phyloP scores from a whole-genome alignment of 1,139 yeast genomes.

The Eremothecium cymbalariae region DNA sequence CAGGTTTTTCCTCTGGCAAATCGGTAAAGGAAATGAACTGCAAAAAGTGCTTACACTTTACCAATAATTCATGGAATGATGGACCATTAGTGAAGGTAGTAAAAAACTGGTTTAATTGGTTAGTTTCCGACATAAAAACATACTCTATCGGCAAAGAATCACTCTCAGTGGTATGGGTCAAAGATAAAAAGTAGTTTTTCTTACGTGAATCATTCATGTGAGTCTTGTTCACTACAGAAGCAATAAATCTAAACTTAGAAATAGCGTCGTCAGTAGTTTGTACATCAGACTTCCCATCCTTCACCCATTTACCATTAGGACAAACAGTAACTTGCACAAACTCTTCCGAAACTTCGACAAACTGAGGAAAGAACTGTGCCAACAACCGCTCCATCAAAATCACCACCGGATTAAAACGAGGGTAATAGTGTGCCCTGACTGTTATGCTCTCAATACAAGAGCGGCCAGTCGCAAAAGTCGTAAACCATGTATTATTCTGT shows the following conservation, averaged over 20 bases:
- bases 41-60: constrained; percentile 45
- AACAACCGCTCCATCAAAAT: constrained; percentile 38
- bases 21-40: constrained; percentile 76
- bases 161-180: constrained; percentile 71
- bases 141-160: constrained; percentile 60
- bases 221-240: constrained; percentile 78
- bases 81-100: constrained; percentile 39
- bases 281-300: constrained; percentile 37
- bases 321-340: constrained; percentile 52
- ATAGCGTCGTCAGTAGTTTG: constrained; percentile 21
- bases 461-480: constrained; percentile 87
- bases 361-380: constrained; percentile 45
- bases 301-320: constrained; percentile 45
- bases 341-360: constrained; percentile 45
- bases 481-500: constrained; percentile 54
- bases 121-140: constrained; percentile 84
- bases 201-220: constrained; percentile 73
- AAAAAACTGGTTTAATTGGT: constrained; percentile 66
- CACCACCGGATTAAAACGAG: constrained; percentile 74
- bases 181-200: constrained; percentile 70
- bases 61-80: constrained; percentile 43
- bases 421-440: constrained; percentile 54
- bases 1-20: constrained; percentile 65
- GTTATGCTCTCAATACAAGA: constrained; percentile 58
- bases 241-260: constrained; percentile 48